Percentiles rank a stretch among this genome's conserved stretches.
phyloP scores from a whole-genome alignment of 2,329 filamentous ascomycete species.

The Scedosporium minutisporum region DNA sequence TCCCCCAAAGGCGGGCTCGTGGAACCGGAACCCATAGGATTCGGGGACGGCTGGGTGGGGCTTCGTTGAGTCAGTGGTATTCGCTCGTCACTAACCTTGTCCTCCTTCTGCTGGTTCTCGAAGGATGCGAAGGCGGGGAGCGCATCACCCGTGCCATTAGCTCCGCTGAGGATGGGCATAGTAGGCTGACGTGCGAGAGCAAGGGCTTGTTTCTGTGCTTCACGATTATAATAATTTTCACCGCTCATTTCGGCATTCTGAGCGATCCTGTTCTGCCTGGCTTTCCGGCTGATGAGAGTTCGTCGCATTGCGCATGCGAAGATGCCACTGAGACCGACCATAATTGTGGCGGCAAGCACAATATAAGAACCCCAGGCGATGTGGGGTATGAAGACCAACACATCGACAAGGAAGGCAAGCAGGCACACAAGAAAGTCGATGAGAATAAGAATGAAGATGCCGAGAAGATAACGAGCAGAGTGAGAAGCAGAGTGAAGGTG shows the following conservation, averaged over 20 bases:
- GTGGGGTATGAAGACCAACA: slow-evolving; percentile 89
- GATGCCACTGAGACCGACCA: slow-evolving; percentile 72
- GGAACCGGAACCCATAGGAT: slow-evolving; percentile 30
- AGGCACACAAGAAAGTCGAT: slow-evolving; percentile 76
- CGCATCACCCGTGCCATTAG: slow-evolving; percentile 38
- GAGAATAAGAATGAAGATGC: slow-evolving; percentile 76
- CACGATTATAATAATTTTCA: slow-evolving; percentile 76
- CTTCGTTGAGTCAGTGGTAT: slow-evolving; percentile 60
- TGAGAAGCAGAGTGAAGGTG: slow-evolving; percentile 85
- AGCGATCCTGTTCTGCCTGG: slow-evolving; percentile 81
- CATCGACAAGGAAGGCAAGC: slow-evolving; percentile 84
- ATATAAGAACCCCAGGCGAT: slow-evolving; percentile 91
- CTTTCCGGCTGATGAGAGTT: slow-evolving; percentile 82
- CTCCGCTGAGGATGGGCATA: slow-evolving; percentile 42
- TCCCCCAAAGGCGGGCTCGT: slow-evolving; percentile 21
- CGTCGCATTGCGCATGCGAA: slow-evolving; percentile 92
- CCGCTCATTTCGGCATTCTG: slow-evolving; percentile 97
- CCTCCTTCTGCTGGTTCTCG: slow-evolving; percentile 56
- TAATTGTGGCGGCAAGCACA: slow-evolving; percentile 77
- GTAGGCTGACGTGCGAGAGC: slow-evolving; percentile 44
- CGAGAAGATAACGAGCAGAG: slow-evolving; percentile 78
- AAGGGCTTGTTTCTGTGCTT: slow-evolving; percentile 43
- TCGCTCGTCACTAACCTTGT: slow-evolving; percentile 56
- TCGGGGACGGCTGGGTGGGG: slow-evolving; percentile 48
- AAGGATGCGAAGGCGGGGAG: slow-evolving; percentile 53